Percentiles rank a stretch among this genome's conserved stretches.
phyloP scores from a whole-genome alignment of 441 rosid species.

The Raphanus hybrid region DNA sequence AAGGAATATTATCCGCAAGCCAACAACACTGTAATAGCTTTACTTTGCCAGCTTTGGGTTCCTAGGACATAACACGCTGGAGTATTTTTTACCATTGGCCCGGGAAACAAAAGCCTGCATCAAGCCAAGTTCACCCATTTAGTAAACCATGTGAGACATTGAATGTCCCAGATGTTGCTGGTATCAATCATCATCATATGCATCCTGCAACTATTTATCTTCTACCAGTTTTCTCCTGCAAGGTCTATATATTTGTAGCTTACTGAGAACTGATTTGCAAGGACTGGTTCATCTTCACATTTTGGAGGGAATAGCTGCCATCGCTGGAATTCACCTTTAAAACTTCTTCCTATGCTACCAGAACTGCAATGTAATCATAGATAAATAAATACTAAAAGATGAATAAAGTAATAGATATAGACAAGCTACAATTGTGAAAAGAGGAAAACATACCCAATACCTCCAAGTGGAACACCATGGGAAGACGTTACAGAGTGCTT shows the following conservation, averaged over 20 bases:
- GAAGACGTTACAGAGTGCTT: slow-evolving; percentile 61
- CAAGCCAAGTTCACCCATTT: not conserved
- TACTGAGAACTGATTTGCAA: slow-evolving; percentile 71
- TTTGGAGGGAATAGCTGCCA: slow-evolving; percentile 56
- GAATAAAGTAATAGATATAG: not conserved
- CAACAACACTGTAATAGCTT: not conserved
- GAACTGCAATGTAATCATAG: slow-evolving; percentile 36
- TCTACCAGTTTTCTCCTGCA: too few species aligned
- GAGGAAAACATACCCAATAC: slow-evolving; percentile 69
- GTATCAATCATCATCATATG: too few species aligned
- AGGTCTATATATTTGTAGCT: slow-evolving; percentile 15
- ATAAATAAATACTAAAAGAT: not conserved
- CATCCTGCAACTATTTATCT: too few species aligned
- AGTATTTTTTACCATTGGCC: slow-evolving; percentile 33
- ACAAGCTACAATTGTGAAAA: not conserved
- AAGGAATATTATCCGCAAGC: not conserved
- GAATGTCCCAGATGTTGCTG: not conserved
- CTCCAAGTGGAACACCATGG: slow-evolving; percentile 89
- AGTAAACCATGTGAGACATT: not conserved
- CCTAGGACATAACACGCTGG: slow-evolving; percentile 37
- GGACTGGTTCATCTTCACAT: slow-evolving; percentile 58
- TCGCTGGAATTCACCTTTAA: slow-evolving; percentile 58
- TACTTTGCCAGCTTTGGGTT: slow-evolving; percentile 38
- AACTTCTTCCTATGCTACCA: slow-evolving; percentile 71
- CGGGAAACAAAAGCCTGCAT: slow-evolving; percentile 45